phyloP scores from a whole-genome alignment of 345 rosid species.

The Combretum micranthum region DNA sequence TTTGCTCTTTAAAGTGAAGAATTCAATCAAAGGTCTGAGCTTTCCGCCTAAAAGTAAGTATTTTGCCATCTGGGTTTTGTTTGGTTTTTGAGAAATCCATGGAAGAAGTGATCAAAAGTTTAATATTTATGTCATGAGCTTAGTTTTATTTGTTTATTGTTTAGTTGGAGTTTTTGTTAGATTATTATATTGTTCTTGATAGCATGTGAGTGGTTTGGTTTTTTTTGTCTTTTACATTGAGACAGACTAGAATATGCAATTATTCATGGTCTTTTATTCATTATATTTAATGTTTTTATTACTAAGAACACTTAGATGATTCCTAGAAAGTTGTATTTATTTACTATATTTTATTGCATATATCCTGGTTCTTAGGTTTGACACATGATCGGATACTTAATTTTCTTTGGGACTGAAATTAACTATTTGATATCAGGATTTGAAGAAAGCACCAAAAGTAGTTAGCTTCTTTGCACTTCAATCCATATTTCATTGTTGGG shows the following conservation, averaged over 20 bases:
- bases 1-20: no score
- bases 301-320: no score
- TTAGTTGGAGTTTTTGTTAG: neutral
- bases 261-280: neutral
- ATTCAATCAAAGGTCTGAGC: no score
- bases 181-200: neutral
- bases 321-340: no score
- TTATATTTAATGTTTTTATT: neutral
- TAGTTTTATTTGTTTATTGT: neutral
- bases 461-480: neutral
- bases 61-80: conserved; percentile 1
- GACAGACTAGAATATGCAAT: neutral
- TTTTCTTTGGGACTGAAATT: no score
- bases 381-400: no score
- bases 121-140: neutral
- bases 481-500: neutral
- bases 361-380: no score
- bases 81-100: neutral
- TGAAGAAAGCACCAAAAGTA: no score
- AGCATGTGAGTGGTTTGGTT: neutral
- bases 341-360: no score
- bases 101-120: neutral
- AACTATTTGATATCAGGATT: no score
- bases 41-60: neutral
- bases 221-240: neutral